Evolutionary conservation across 352 stramenopile genomes (phyloP).

Genomic region (Globisporangium irregulare): DNA sequence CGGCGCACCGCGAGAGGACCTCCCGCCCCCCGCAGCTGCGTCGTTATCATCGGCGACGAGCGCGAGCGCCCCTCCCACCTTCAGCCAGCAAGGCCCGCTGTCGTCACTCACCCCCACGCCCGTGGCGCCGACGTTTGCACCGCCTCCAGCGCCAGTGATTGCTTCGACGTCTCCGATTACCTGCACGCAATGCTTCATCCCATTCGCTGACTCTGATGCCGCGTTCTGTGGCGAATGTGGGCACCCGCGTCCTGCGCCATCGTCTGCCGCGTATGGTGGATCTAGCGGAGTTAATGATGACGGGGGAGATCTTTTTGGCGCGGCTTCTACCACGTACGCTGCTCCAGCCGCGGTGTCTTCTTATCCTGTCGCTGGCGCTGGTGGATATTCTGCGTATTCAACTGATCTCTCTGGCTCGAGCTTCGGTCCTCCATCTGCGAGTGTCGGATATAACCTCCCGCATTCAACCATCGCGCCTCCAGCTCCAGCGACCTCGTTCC

Average conservation of each 20-base stretch:
- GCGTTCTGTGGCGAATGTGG: conserved; percentile 78
- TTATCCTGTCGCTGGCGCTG: not conserved
- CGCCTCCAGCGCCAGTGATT: conserved; percentile 3
- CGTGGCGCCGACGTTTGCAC: conserved; percentile 18
- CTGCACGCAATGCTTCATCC: conserved; percentile 49
- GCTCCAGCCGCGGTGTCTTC: not conserved
- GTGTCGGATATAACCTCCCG: conserved; percentile 26
- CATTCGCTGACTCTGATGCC: conserved; percentile 52
- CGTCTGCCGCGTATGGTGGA: conserved; percentile 6
- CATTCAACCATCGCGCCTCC: conserved; percentile 20
- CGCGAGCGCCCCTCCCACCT: not conserved
- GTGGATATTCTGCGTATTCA: conserved; percentile 3
- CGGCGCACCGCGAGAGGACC: conserved; percentile 64
- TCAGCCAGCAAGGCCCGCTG: conserved; percentile 10
- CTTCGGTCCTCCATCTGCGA: conserved; percentile 25
- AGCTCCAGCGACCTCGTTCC: conserved; percentile 19
- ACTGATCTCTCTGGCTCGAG: conserved; percentile 17
- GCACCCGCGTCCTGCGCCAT: conserved; percentile 32
- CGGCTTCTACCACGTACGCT: conserved; percentile 27
- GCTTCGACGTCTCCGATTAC: conserved; percentile 4
- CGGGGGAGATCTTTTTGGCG: conserved; percentile 60
- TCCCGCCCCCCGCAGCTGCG: conserved; percentile 18
- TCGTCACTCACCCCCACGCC: conserved; percentile 15
- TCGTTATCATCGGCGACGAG: not conserved
- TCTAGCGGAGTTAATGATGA: conserved; percentile 21